These are phyloP conservation scores for Tremellales sp. DNA, from an alignment of 1,284 basidiomycete genomes.

Conservation along the genomic window DNA sequence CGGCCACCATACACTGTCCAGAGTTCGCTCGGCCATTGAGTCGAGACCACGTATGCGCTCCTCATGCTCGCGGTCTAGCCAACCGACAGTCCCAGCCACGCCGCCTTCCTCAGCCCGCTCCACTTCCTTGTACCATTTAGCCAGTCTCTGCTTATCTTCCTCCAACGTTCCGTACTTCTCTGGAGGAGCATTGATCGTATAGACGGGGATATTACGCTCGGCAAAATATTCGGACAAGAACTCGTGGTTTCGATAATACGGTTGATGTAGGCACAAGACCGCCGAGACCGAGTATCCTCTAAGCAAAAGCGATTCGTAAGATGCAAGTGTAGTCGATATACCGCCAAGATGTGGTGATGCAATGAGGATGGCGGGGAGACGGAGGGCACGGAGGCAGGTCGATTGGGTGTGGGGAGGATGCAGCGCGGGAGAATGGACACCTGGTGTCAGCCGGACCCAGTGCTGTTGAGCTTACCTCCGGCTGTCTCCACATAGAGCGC, in stretches of 20 bases:
- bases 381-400: conserved; percentile 76
- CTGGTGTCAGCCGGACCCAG: conserved; percentile 49
- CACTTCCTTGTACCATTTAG: conserved; percentile 62
- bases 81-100: conserved; percentile 56
- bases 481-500: conserved; percentile 90
- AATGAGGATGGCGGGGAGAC: conserved; percentile 80
- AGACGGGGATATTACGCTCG: conserved; percentile 53
- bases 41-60: conserved; percentile 64
- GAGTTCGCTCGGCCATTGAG: conserved; percentile 72
- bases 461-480: conserved; percentile 64
- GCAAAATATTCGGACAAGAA: conserved; percentile 77
- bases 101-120: conserved; percentile 33
- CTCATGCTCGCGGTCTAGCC: conserved; percentile 64
- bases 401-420: conserved; percentile 77
- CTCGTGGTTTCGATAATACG: conserved; percentile 80
- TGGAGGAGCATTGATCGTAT: conserved; percentile 36
- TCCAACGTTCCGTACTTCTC: conserved; percentile 54
- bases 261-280: conserved; percentile 80
- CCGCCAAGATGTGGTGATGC: conserved; percentile 88
- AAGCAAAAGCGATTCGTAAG: conserved; percentile 86
- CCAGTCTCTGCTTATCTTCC: conserved; percentile 59
- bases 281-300: conserved; percentile 86
- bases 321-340: conserved; percentile 88
- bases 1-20: conserved; percentile 90
- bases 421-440: conserved; percentile 86